Base-by-base conservation (phyloP, 371 early-diverging fungal genomes). In the Rhizopus sp. region DNA sequence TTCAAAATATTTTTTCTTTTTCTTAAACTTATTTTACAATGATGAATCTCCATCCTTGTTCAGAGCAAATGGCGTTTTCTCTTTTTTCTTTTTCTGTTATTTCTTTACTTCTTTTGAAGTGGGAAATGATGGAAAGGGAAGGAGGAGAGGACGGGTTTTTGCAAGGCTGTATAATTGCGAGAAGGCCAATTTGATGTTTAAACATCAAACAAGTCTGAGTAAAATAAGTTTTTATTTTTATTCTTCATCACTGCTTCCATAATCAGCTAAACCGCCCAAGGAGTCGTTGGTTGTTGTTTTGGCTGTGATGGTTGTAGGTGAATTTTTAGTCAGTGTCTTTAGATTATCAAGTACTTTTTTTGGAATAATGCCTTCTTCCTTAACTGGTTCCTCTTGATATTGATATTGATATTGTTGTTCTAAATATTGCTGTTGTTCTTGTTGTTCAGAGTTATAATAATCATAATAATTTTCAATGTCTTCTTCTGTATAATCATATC, bases 161-260 rank as follows among this genome's bases (percentile, higher is more conserved):
- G 66, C 65, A 50, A 65, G 55, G 65, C 38, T 61, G 66, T 48
- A 45, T 46, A 34, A 17, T 47, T 52, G 47, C 33, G 65, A 64
- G 62, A 53, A 52, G 69, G 61, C 65, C 51, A 23, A 37, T 47
- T 53, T 40, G 53, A 52, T 53, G 48, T 45, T 46, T 55, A 51
- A 47, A 44, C 57, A 45, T 47, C 53, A 57, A 47, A 29, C 9
- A 63, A 53, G 41, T n/a, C 63, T 62, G 63, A 62, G 63, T 62
- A 33, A 57, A 46, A 54, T 53, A 57, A 54, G 57, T 57, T 50
- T 55, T 41, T 42, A 53, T 42, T 66, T 61, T 7, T 60, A 58
- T 12, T 81, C 83, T 33, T 70, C 70, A 47, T 76, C 82, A 44
- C 73, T 72, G 41, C 78, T 80, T 12, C 75, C 80, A 59, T 81